phyloP scores from a whole-genome alignment of 2,329 filamentous ascomycete genomes.

The Clonostachys byssicola region DNA sequence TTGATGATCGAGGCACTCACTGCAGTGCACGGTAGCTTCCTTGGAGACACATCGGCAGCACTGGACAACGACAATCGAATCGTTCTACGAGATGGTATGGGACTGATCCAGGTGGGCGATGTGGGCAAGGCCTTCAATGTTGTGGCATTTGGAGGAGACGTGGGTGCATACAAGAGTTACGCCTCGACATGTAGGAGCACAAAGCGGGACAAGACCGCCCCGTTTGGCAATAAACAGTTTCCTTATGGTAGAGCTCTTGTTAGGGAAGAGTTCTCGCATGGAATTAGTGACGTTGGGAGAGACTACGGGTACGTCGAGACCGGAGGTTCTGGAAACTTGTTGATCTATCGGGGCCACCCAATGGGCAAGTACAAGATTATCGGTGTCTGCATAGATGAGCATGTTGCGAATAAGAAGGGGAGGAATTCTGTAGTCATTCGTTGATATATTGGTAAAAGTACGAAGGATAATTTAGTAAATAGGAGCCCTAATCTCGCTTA shows the following conservation, averaged over 20 bases:
- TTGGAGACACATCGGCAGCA: not conserved
- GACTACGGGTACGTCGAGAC: conserved; percentile 3
- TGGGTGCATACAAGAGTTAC: not conserved
- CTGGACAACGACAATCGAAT: not conserved
- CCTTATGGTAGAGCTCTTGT: not conserved
- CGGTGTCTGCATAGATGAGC: conserved; percentile 2
- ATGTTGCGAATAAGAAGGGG: not conserved
- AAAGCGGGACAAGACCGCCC: not conserved
- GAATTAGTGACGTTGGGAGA: not conserved
- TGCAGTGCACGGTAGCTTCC: not conserved
- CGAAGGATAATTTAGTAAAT: no score
- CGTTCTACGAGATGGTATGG: conserved; percentile 1
- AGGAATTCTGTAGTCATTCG: no score
- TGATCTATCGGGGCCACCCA: conserved; percentile 1
- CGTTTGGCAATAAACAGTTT: not conserved
- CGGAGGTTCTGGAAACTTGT: conserved; percentile 1
- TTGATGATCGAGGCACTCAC: not conserved
- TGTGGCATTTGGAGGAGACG: conserved; percentile 2
- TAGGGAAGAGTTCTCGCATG: not conserved
- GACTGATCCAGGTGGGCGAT: conserved; percentile 1
- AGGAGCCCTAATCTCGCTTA: no score
- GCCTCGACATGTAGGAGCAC: not conserved
- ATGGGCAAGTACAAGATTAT: conserved; percentile 1
- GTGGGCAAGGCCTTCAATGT: conserved; percentile 2
- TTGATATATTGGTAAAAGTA: no score